Evolutionary conservation across 2,329 filamentous ascomycete genomes (phyloP).

Genomic region (Diaporthe australafricana): DNA sequence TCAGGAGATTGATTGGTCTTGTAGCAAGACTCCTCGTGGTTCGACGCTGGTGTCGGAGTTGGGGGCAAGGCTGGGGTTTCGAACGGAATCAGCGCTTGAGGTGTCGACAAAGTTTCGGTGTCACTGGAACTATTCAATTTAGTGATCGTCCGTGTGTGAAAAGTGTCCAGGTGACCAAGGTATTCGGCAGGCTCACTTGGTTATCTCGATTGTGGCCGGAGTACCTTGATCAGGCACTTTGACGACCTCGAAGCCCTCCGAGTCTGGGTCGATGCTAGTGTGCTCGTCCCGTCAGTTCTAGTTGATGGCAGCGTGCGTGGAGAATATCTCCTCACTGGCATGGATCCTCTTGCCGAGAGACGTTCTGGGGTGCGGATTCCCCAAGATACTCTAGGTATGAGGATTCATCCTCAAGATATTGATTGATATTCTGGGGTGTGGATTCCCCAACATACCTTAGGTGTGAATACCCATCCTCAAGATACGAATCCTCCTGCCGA

Average conservation of each 20-base stretch:
- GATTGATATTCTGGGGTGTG: background rate
- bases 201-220: constrained; percentile 26
- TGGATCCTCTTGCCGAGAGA: background rate
- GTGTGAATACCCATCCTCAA: too few relatives aligned
- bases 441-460: background rate
- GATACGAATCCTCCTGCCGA: too few relatives aligned
- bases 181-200: constrained; percentile 5
- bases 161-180: background rate
- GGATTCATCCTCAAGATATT: too few relatives aligned
- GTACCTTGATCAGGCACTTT: background rate
- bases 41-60: background rate
- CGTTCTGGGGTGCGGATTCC: background rate
- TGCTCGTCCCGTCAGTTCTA: background rate
- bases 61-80: background rate
- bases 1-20: too few relatives aligned
- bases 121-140: constrained; percentile 11
- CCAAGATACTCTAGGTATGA: background rate
- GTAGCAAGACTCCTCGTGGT: background rate
- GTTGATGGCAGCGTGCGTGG: background rate
- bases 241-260: background rate
- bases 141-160: background rate
- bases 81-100: background rate
- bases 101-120: background rate
- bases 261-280: background rate
- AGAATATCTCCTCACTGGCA: background rate